Evolutionary conservation across 2,329 filamentous ascomycete genomes (phyloP).

Genomic region (Sclerotinia trifoliorum): DNA sequence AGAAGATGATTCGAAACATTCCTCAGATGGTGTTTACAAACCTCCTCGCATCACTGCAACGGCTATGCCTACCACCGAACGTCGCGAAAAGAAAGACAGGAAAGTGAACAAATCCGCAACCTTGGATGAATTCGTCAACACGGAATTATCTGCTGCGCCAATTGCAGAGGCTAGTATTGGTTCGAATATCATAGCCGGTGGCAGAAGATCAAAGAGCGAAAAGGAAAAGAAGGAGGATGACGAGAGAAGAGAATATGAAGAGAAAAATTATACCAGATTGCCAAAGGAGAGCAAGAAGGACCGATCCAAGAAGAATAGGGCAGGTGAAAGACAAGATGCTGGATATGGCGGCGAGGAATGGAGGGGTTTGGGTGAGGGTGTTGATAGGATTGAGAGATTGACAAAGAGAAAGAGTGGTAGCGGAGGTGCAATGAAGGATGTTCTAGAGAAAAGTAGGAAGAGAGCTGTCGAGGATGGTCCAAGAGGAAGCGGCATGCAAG

Average conservation of each 20-base stretch:
- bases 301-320: conserved; percentile 56
- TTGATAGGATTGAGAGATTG: conserved; percentile 81
- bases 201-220: conserved; percentile 74
- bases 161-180: conserved; percentile 87
- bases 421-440: conserved; percentile 48
- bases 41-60: conserved; percentile 87
- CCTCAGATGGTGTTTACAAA: conserved; percentile 72
- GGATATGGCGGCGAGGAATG: conserved; percentile 93
- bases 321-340: conserved; percentile 45
- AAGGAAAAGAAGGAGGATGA: conserved; percentile 73
- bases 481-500: conserved; percentile 61
- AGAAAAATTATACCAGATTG: conserved; percentile 84
- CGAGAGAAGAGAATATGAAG: conserved; percentile 83
- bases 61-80: conserved; percentile 65
- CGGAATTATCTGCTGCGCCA: conserved; percentile 80
- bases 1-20: conserved; percentile 41
- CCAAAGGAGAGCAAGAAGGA: conserved; percentile 90
- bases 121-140: conserved; percentile 86
- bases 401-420: conserved; percentile 66
- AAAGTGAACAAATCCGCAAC: conserved; percentile 73
- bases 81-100: conserved; percentile 55
- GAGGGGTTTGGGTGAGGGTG: conserved; percentile 78
- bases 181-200: conserved; percentile 77
- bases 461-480: conserved; percentile 72
- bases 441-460: conserved; percentile 83